Evolutionary conservation across 306 rosid species (phyloP), one percentile per base, ranked within the genome.

Genomic region (Begonia peltatifolia): DNA sequence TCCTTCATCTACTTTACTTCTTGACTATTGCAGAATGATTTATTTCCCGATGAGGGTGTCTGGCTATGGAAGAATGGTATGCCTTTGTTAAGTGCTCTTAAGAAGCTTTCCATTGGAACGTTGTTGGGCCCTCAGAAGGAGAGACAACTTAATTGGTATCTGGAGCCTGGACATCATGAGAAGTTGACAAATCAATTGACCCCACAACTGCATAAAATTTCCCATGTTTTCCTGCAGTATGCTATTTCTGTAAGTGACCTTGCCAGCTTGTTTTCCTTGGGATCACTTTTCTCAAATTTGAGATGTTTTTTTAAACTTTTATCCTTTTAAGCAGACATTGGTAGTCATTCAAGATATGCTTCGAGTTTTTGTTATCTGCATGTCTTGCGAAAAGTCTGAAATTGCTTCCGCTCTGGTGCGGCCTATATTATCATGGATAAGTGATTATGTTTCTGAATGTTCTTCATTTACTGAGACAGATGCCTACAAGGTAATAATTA

Each of bases 31-130:
- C 79, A 90, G 99, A 86, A 70, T 61, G 99, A 90, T 81, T 75
- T 90, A 67, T 71, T 86, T 68, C 96, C 99, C 2, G 94, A 75
- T 65, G 95, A 86, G 79, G 94, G 86, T 62, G 74, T 79, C 65
- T 81, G 94, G 95, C 79, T 71, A 53, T 90, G 99, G 99, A 90
- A 74, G 63, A 72, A 74, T 55, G 83, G 95, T 52, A 76, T 80
- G 93, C 99, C 99, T 60, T 68, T 86, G 86, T 66, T 83, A 62
- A 83, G 95, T 63, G 73, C 87, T 53, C 76, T 87, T 57, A 83
- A 95, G 77, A 72, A 79, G 70, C 68, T 90, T 76, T 77, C 94
- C 20, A 76, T 90, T 68, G 85, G 92, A 64, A 83, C 93, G 13
- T 54, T 90, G 35, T 57, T 90, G 62, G 99, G 99, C 54, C 83